Base-by-base conservation (phyloP, 331 rosid species). In the Dryas integrifolia region DNA sequence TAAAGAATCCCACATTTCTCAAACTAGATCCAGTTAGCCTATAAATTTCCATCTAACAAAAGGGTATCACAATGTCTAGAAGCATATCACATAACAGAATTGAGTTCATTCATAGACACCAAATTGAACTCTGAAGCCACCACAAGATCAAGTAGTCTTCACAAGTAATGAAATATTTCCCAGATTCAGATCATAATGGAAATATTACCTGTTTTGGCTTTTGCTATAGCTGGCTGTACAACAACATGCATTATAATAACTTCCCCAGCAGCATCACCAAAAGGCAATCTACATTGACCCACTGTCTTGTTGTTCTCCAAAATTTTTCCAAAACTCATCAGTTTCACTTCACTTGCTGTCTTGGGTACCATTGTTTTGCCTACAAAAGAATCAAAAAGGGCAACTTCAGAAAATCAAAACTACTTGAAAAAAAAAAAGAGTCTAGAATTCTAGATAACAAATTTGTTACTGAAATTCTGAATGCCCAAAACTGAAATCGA, bases 271-370 rank as follows among this genome's bases (percentile, higher is more conserved):
- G 64, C 58, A 74, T 90, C 99, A 75, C 85, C 92, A 72, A 92
- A 92, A 10, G 99, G 99, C 47, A 76, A 84, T 87, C 85, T 92
- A 90, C 99, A 95, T 79, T 95, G 98, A 59, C 97, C 97, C 49
- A 92, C 98, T 69, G 96, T 90, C 87, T 86, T 95, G 94, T 81
- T 89, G 92, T 92, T 95, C 82, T 95, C 99, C 99, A 92, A 90
- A 66, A 95, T 88, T 82, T 90, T 95, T 64, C 99, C 99, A 69
- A 91, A 90, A 78, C 82, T 84, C 82, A 95, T 95, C 81, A 95
- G 87, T 82, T 95, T 95, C 82, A 95, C 92, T 82, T 95, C 99
- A 86, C 78, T 92, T 13, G 96, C 98, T 48, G 90, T 82, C 96
- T 95, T 95, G 15, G 99, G 99, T 47, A 62, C 46, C 73, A 95